These are phyloP conservation scores for Ceratocystis colombiana DNA, from an alignment of 2,329 filamentous ascomycete genomes.

Conservation along the genomic window DNA sequence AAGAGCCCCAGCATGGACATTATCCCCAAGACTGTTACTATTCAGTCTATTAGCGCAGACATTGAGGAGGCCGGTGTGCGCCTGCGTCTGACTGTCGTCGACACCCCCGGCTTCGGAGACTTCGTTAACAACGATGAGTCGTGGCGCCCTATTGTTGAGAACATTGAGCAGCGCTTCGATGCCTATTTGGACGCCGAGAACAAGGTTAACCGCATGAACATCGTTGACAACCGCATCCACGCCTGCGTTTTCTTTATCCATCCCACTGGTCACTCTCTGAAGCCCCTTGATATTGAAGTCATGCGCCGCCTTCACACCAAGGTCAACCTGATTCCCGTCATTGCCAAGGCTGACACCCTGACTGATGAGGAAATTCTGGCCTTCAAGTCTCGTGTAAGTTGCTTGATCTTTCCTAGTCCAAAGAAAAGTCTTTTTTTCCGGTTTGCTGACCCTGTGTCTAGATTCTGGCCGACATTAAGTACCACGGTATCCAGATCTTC, in stretches of 20 bases:
- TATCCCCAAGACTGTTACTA: conserved; percentile 93
- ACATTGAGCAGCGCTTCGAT: conserved; percentile 98
- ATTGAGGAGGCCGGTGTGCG: conserved; percentile 98
- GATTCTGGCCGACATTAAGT: conserved; percentile 94
- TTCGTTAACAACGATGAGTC: conserved; percentile 99
- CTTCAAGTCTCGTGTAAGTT: conserved; percentile 91
- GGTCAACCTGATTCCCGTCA: conserved; percentile 98
- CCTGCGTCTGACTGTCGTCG: conserved; percentile 89
- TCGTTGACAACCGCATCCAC: conserved; percentile 97
- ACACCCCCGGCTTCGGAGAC: conserved; percentile 95
- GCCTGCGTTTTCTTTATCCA: conserved; percentile 99
- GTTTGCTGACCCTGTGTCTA: conserved; percentile 33
- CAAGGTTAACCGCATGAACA: conserved; percentile 99
- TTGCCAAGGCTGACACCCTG: conserved; percentile 95
- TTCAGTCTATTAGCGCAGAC: conserved; percentile 88
- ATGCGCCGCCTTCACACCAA: conserved; percentile 99
- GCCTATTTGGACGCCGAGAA: conserved; percentile 98
- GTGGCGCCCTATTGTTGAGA: conserved; percentile 97
- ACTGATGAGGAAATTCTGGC: conserved; percentile 90
- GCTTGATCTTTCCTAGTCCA: neutral
- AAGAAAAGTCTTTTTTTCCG: neutral
- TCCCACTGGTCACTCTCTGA: conserved; percentile 94
- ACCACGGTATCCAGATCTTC: conserved; percentile 98
- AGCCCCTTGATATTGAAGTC: conserved; percentile 97
- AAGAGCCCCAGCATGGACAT: conserved; percentile 96